Evolutionary conservation across 2,329 filamentous ascomycete genomes (phyloP).

Genomic region (Fusarium nodosum): DNA sequence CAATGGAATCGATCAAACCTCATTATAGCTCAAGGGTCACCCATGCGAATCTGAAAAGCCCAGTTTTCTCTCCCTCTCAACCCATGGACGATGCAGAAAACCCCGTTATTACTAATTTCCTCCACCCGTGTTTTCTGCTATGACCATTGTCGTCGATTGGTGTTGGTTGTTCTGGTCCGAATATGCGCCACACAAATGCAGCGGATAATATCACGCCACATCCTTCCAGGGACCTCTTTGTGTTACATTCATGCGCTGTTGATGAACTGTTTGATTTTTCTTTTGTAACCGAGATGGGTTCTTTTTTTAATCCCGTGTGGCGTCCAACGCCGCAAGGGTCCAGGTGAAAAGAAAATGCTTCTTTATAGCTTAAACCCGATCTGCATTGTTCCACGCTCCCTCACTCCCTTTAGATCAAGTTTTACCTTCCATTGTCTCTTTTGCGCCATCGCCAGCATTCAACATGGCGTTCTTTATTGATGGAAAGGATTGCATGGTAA

Average conservation of each 20-base stretch:
- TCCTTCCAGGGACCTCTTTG: constrained; percentile 1
- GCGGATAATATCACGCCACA: constrained; percentile 33
- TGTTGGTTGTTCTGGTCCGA: constrained; percentile 4
- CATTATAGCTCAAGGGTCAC: background rate
- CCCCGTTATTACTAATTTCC: background rate
- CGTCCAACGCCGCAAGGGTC: background rate
- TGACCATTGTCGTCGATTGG: background rate
- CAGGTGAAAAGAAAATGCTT: background rate
- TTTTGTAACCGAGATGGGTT: constrained; percentile 23
- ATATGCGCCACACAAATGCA: constrained; percentile 30
- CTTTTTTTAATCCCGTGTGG: background rate
- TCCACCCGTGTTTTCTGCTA: background rate
- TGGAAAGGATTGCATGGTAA: constrained; percentile 45
- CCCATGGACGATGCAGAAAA: background rate
- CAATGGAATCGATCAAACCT: background rate
- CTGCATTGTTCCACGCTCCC: background rate
- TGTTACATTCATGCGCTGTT: constrained; percentile 15
- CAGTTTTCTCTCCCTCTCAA: background rate
- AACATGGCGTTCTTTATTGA: constrained; percentile 44
- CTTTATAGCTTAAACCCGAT: background rate
- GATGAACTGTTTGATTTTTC: background rate
- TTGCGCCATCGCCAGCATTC: background rate
- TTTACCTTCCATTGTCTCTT: background rate
- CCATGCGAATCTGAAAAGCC: constrained; percentile 2
- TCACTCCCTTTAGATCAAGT: background rate